Base-by-base conservation (phyloP, 306 rosid genomes). In the Bauhinia variegata region DNA sequence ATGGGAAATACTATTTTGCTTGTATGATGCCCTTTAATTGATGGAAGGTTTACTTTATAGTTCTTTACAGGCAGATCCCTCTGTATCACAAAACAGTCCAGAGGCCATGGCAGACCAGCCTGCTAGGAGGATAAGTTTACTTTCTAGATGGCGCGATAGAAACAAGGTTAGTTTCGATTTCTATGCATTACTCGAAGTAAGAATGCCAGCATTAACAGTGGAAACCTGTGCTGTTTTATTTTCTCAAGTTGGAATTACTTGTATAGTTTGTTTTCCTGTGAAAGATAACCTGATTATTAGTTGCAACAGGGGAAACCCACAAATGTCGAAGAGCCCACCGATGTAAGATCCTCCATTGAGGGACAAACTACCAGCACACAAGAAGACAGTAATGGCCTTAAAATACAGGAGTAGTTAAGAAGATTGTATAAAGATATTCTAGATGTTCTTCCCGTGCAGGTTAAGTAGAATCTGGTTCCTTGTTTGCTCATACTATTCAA, bases 121-220 rank as follows among this genome's bases (percentile, higher is more conserved):
- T n/a, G n/a, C n/a, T 31, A 86, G 79, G 80, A 88, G 88, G 77
- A 71, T 83, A 72, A 54, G 96, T 63, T 83, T 95, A 80, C 96
- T 89, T 60, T 78, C 93, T 63, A 93, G 96, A 52, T 95, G 99
- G 99, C 83, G 97, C 38, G 96, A 92, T 43, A 81, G 88, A 50
- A 93, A 82, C 78, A 88, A 90, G 99, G 99, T 93, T 82, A 74
- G 88, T 54, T 75, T 74, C 17, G 4, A n/a, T 42, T n/a, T 62
- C 17, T 56, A 41, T 42, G 8, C 70, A 18, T 28, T 23, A 49
- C 42, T 23, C 31, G 11, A 23, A 5, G n/a, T n/a, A n/a, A n/a
- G 14, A 11, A 42, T 42, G 41, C 41, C 33, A 65, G n/a, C 48
- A 23, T 41, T 55, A 56, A 57, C 57, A n/a, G n/a, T n/a, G n/a